phyloP scores from a whole-genome alignment of 1,284 basidiomycete species.

The Leccinum cinnamomeum region DNA sequence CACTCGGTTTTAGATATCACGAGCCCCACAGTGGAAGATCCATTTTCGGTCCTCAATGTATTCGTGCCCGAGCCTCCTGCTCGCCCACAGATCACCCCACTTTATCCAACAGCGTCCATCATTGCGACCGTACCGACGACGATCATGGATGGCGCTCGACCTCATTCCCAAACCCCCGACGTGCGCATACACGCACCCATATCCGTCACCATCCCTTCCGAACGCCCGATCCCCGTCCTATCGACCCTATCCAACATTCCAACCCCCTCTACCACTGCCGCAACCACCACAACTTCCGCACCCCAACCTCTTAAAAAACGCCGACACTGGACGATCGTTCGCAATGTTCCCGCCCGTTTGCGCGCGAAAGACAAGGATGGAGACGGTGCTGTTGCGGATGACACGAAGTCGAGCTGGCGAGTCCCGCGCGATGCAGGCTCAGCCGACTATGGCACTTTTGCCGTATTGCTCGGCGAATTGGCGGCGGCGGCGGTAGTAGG shows the following conservation, averaged over 20 bases:
- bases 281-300: background rate
- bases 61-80: slow-evolving; percentile 58
- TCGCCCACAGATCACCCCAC: slow-evolving; percentile 54
- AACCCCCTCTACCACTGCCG: background rate
- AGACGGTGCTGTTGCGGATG: slow-evolving; percentile 38
- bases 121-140: background rate
- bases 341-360: slow-evolving; percentile 41
- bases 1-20: background rate
- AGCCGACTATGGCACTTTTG: slow-evolving; percentile 42
- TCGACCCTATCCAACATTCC: slow-evolving; percentile 13
- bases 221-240: slow-evolving; percentile 19
- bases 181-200: slow-evolving; percentile 5
- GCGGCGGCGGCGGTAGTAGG: background rate
- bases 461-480: background rate
- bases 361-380: slow-evolving; percentile 57
- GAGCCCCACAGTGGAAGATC: slow-evolving; percentile 63
- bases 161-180: slow-evolving; percentile 2
- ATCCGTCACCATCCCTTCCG: slow-evolving; percentile 17
- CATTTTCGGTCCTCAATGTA: slow-evolving; percentile 63
- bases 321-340: slow-evolving; percentile 44
- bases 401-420: slow-evolving; percentile 40
- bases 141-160: slow-evolving; percentile 7
- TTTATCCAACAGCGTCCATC: slow-evolving; percentile 46
- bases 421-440: slow-evolving; percentile 50
- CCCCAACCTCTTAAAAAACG: slow-evolving; percentile 21